phyloP scores from a whole-genome alignment of 352 stramenopile species.

The Globisporangium recalcitrans region DNA sequence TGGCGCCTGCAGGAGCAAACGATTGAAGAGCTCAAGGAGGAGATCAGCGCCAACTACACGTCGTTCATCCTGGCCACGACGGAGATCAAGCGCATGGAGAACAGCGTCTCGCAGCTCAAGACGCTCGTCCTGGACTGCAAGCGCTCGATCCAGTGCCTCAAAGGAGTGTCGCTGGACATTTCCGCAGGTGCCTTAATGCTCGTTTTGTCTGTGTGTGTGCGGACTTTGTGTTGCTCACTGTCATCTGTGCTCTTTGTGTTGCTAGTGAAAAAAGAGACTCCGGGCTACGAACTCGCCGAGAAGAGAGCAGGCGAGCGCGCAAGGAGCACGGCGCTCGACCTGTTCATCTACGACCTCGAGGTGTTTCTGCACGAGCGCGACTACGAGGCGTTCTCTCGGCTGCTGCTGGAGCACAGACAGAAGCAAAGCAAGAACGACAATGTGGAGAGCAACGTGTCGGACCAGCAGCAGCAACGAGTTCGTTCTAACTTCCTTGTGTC shows the following conservation, averaged over 20 bases:
- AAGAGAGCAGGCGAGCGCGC: conserved; percentile 41
- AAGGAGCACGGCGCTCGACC: conserved; percentile 45
- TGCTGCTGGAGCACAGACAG: conserved; percentile 39
- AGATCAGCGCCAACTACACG: conserved; percentile 79
- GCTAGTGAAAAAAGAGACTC: conserved; percentile 31
- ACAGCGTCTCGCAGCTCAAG: conserved; percentile 79
- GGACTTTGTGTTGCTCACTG: background rate
- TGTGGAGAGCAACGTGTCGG: conserved; percentile 29
- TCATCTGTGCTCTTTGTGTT: conserved; percentile 6
- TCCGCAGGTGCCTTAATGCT: conserved; percentile 30
- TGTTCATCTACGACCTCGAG: conserved; percentile 65
- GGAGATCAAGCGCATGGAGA: conserved; percentile 84
- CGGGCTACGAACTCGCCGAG: conserved; percentile 39
- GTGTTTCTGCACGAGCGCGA: conserved; percentile 60
- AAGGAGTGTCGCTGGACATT: conserved; percentile 43
- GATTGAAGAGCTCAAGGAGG: conserved; percentile 78
- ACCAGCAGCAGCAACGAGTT: conserved; percentile 41
- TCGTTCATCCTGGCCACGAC: conserved; percentile 68
- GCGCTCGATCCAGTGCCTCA: conserved; percentile 54
- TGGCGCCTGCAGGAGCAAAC: conserved; percentile 48
- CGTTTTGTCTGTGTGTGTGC: background rate
- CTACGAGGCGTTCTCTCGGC: conserved; percentile 53
- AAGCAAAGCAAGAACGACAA: conserved; percentile 35
- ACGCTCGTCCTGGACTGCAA: conserved; percentile 70
- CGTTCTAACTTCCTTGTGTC: background rate